Evolutionary conservation across 1,139 yeast species (phyloP), one percentile per base, ranked within the genome.

Genomic region (Debaryomyces sp.): DNA sequence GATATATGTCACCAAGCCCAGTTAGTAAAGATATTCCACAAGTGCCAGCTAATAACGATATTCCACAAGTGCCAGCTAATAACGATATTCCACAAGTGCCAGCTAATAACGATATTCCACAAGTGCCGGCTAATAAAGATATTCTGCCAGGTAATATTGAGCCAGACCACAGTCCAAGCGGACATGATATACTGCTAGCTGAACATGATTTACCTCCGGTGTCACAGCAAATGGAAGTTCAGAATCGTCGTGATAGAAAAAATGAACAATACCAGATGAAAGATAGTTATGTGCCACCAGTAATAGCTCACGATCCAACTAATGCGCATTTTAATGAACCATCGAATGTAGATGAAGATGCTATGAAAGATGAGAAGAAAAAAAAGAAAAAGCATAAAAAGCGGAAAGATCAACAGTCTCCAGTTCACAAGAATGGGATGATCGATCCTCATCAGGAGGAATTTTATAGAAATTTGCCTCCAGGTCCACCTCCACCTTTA

Each of bases 331-430:
- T 6, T 15, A 13, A 10, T 10, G 18, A 32, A 13, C 49, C 45
- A 42, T 35, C 41, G 17, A 29, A 23, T 18, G 45, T 37, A 43
- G 59, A 53, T 44, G 37, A 34, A 34, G 30, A 33, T 41, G 13
- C 39, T 13, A 46, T 36, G 35, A 47, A 44, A 22, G 50, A 50
- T 33, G 52, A 51, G 39, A 48, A 49, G 43, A 52, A 52, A 46
- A 44, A 47, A 40, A 51, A 46, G 57, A 54, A 34, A 43, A 43
- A 44, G 39, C 50, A 54, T 29, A 50, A 51, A n/a, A 55, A 49
- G 43, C 53, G 56, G 49, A 49, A 53, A 39, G 54, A 55, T 65
- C 63, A n/a, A 58, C 61, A 47, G 62, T 63, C 44, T 69, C 69
- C 2, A 65, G 13, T 55, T 55, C 4, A 42, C 52, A 15, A 57